These are phyloP conservation scores for Arxiozyma slooffiae DNA, from an alignment of 1,139 yeast species.

Conservation along the genomic window DNA sequence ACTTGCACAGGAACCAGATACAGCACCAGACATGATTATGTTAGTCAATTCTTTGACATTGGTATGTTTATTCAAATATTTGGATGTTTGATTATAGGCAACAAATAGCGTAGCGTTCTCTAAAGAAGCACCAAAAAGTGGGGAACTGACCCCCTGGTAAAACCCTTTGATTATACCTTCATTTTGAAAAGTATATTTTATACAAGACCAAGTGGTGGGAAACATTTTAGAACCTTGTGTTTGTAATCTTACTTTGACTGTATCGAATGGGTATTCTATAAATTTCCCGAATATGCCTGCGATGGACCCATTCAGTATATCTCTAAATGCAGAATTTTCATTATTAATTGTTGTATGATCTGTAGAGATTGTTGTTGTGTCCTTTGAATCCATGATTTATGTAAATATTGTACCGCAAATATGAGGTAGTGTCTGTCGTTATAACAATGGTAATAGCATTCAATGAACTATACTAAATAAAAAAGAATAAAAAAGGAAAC, in stretches of 20 bases:
- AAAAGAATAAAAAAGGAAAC: too few relatives aligned
- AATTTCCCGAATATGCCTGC: slow-evolving; percentile 81
- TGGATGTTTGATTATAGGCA: slow-evolving; percentile 44
- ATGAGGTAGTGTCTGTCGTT: too few relatives aligned
- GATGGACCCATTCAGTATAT: slow-evolving; percentile 30
- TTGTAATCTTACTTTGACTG: slow-evolving; percentile 82
- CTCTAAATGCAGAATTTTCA: slow-evolving; percentile 18
- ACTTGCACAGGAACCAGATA: slow-evolving; percentile 77
- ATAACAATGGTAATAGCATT: too few relatives aligned
- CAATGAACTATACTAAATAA: too few relatives aligned
- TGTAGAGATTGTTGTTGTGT: neutral
- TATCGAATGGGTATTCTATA: slow-evolving; percentile 87
- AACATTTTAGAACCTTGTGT: slow-evolving; percentile 44
- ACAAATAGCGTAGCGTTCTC: slow-evolving; percentile 72
- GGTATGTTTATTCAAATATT: slow-evolving; percentile 20
- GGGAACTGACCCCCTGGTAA: slow-evolving; percentile 66
- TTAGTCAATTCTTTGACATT: slow-evolving; percentile 34
- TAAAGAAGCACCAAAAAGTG: slow-evolving; percentile 76
- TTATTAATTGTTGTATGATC: slow-evolving; percentile 4
- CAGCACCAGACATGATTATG: slow-evolving; percentile 58
- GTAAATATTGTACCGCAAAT: too few relatives aligned
- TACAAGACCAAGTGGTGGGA: slow-evolving; percentile 38
- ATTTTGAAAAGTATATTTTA: slow-evolving; percentile 44
- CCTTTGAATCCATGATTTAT: neutral
- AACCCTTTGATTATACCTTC: slow-evolving; percentile 61